Percentiles rank a stretch among this genome's conserved stretches.
These are phyloP conservation scores for Sideroxylon spinosum DNA, from an alignment of 179 eudicot genomes.

Conservation along the genomic window DNA sequence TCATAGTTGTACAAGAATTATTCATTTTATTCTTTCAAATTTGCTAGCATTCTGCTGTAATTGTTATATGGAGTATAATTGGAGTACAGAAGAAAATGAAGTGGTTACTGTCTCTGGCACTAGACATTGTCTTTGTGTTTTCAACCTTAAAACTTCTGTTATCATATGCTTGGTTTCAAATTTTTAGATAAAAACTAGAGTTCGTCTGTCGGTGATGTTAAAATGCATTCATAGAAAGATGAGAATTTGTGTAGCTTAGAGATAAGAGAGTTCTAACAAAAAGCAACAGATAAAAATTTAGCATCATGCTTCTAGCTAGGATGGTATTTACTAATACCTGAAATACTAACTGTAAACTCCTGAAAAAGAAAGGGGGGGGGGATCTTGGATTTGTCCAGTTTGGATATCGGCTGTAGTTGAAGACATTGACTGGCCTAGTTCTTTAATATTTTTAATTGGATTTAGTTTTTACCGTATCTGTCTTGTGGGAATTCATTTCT, in stretches of 20 bases:
- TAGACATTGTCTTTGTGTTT: neutral
- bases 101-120: neutral
- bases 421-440: neutral
- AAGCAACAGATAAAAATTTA: neutral
- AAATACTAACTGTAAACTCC: neutral
- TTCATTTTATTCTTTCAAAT: neutral
- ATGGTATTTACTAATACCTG: constrained; percentile 1
- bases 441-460: neutral
- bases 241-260: neutral
- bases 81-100: neutral
- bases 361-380: neutral
- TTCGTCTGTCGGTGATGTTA: neutral
- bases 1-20: neutral
- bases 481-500: neutral
- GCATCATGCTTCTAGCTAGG: neutral
- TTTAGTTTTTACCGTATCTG: neutral
- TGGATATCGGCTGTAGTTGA: neutral
- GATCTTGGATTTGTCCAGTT: neutral
- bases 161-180: neutral
- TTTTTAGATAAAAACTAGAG: constrained; percentile 1
- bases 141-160: neutral
- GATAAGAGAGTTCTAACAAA: neutral
- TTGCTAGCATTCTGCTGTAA: neutral
- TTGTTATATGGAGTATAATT: neutral
- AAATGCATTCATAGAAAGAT: neutral